Evolutionary conservation across 2,329 filamentous ascomycete species (phyloP).

Genomic region (Chaetomiaceae sp.): DNA sequence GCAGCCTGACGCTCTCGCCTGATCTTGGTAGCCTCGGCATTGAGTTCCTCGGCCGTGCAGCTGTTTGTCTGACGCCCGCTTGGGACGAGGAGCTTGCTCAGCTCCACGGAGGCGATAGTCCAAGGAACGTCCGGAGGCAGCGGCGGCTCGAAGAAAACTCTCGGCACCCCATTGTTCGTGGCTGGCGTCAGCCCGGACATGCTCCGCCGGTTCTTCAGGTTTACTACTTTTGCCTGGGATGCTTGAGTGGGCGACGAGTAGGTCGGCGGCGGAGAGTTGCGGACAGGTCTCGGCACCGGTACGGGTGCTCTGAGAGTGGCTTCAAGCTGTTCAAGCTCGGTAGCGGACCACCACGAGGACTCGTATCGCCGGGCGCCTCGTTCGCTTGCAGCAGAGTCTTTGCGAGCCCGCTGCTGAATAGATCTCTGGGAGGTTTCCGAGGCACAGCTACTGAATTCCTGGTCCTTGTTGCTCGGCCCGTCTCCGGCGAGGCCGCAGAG

Average conservation of each 20-base stretch:
- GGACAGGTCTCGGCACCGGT: conserved; percentile 48
- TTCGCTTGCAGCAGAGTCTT: conserved; percentile 31
- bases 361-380: conserved; percentile 50
- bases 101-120: conserved; percentile 76
- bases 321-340: conserved; percentile 67
- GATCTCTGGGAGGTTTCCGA: conserved; percentile 56
- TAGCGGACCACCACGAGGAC: conserved; percentile 64
- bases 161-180: conserved; percentile 33
- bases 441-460: conserved; percentile 43
- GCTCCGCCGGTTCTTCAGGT: conserved; percentile 60
- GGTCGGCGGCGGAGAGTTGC: conserved; percentile 58
- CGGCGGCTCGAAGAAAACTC: conserved; percentile 45
- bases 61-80: conserved; percentile 69
- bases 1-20: conserved; percentile 61
- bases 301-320: conserved; percentile 48
- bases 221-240: conserved; percentile 74
- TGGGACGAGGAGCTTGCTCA: conserved; percentile 79
- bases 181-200: conserved; percentile 50
- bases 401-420: conserved; percentile 36
- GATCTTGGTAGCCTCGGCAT: conserved; percentile 59
- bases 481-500: conserved; percentile 71
- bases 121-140: conserved; percentile 79
- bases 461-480: conserved; percentile 39
- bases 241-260: conserved; percentile 87
- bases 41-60: conserved; percentile 73